Percentiles rank a stretch among this genome's conserved stretches.
Evolutionary conservation across 768 basidiomycete species (phyloP).

Genomic region (Tephrocybe sp.): DNA sequence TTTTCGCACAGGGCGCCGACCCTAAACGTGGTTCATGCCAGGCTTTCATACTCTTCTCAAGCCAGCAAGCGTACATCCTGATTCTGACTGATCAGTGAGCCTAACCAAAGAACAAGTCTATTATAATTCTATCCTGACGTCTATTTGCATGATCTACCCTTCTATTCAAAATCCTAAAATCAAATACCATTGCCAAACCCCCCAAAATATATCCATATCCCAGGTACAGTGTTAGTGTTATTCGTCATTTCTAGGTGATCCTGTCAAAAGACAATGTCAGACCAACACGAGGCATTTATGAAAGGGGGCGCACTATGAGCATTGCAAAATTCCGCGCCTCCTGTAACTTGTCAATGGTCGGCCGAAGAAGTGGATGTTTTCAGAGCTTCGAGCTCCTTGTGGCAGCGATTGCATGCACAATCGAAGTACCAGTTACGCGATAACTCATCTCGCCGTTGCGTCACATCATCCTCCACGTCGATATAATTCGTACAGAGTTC

Average conservation of each 20-base stretch:
- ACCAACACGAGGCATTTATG: slow-evolving; percentile 4
- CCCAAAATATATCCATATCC: not conserved
- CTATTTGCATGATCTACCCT: not conserved
- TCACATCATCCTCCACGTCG: slow-evolving; percentile 32
- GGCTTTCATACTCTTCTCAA: not conserved
- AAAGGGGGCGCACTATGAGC: slow-evolving; percentile 5
- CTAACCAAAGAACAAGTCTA: not conserved
- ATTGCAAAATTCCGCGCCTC: slow-evolving; percentile 1
- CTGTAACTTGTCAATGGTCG: not conserved
- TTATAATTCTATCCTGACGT: not conserved
- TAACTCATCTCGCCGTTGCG: slow-evolving; percentile 39
- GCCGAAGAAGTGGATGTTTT: not conserved
- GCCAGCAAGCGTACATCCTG: not conserved
- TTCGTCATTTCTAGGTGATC: too few species aligned
- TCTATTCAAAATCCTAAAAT: too few species aligned
- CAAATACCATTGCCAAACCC: too few species aligned
- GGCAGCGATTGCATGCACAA: slow-evolving; percentile 48
- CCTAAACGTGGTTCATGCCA: not conserved
- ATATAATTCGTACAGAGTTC: slow-evolving; percentile 62
- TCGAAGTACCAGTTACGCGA: slow-evolving; percentile 55
- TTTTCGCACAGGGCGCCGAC: too few species aligned
- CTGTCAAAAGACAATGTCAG: slow-evolving; percentile 1
- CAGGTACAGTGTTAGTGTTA: not conserved
- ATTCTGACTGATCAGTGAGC: too few species aligned
- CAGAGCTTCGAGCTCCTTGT: slow-evolving; percentile 21